Conservation (phyloP, 2,329 filamentous ascomycete species). For the Rhynchosporium agropyri region DNA sequence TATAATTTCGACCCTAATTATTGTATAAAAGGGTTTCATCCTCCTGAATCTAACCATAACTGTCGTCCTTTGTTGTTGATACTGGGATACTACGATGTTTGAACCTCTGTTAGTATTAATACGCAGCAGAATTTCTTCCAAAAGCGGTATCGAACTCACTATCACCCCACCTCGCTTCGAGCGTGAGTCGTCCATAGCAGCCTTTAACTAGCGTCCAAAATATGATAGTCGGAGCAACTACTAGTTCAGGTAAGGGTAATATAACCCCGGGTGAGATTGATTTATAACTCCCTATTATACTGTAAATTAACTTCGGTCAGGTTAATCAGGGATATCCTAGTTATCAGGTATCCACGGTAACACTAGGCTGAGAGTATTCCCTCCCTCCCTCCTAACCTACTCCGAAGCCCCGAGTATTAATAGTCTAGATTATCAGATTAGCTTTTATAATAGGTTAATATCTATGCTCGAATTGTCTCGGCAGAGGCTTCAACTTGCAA, state of each 20-base stretch:
- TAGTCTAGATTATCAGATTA: constrained; percentile 26
- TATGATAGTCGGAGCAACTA: background rate
- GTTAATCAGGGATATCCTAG: constrained; percentile 17
- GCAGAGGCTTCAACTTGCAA: constrained; percentile 23
- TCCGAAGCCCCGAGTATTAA: constrained; percentile 23
- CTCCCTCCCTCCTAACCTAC: constrained; percentile 14
- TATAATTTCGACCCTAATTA: background rate
- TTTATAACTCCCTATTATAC: background rate
- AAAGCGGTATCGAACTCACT: background rate
- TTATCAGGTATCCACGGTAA: constrained; percentile 4
- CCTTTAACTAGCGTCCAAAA: background rate
- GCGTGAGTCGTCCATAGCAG: constrained; percentile 7
- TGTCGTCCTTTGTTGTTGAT: constrained; percentile 1
- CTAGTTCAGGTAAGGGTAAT: constrained; percentile 1
- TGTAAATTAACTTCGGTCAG: constrained; percentile 1
- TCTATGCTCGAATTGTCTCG: constrained; percentile 25
- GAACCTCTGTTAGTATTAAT: constrained; percentile 1
- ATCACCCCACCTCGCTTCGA: background rate
- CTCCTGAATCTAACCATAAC: background rate
- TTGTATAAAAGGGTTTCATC: background rate
- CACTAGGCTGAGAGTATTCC: constrained; percentile 2
- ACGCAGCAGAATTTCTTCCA: constrained; percentile 8
- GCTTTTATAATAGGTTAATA: constrained; percentile 24
- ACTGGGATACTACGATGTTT: background rate
- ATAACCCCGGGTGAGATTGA: constrained; percentile 5